Conservation (phyloP, 2,329 filamentous ascomycete genomes). For the Chrysosphaeria jannelii region DNA sequence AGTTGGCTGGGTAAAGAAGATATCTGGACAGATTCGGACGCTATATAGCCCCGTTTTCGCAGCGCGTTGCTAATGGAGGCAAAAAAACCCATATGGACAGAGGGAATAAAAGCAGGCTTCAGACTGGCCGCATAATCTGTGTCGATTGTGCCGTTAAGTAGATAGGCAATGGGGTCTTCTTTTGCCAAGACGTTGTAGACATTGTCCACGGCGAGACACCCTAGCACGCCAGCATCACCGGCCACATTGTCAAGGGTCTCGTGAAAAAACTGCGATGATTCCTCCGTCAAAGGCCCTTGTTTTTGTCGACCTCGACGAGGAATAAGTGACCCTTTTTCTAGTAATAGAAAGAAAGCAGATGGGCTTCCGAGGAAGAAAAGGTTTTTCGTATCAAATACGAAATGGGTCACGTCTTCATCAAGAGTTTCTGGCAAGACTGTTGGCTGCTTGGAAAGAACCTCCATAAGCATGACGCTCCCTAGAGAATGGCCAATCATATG, state of each 20-base stretch:
- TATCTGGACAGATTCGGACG: too few species aligned
- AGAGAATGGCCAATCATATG: slow-evolving; percentile 84
- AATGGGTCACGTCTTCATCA: slow-evolving; percentile 17
- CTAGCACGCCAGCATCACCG: slow-evolving; percentile 55
- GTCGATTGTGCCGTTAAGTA: slow-evolving; percentile 76
- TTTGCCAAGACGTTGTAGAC: slow-evolving; percentile 69
- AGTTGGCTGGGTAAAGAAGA: slow-evolving; percentile 32
- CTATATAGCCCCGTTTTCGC: slow-evolving; percentile 26
- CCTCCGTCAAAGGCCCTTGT: slow-evolving; percentile 35
- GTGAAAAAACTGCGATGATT: slow-evolving; percentile 21
- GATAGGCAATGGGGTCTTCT: slow-evolving; percentile 56
- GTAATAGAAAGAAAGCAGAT: slow-evolving; percentile 68
- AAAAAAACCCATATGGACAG: slow-evolving; percentile 32
- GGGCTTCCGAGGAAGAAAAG: slow-evolving; percentile 78
- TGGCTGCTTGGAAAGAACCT: slow-evolving; percentile 72
- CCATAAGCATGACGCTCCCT: slow-evolving; percentile 79
- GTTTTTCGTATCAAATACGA: slow-evolving; percentile 79
- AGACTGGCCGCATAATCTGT: slow-evolving; percentile 46
- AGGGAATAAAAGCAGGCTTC: slow-evolving; percentile 52
- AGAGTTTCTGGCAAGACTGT: slow-evolving; percentile 26
- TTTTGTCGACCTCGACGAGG: slow-evolving; percentile 53
- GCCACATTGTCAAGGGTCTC: slow-evolving; percentile 33
- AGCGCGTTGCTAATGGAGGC: slow-evolving; percentile 32
- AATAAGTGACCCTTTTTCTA: slow-evolving; percentile 41
- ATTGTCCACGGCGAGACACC: slow-evolving; percentile 81